Conservation (phyloP, 306 rosid species). For the Medicago arabica region DNA sequence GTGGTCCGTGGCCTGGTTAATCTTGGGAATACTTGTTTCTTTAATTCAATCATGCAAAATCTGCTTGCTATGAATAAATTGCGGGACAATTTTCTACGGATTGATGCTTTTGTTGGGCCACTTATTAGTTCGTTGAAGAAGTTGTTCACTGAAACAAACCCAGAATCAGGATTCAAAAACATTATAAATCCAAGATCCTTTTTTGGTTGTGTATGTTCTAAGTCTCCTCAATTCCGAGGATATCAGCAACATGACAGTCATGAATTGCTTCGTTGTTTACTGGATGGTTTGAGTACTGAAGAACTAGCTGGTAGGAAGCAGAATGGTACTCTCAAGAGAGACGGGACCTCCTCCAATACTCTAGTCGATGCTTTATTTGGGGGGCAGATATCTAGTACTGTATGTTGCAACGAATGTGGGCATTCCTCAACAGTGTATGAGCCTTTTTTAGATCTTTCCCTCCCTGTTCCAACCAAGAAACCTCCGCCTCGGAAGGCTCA, state of each 20-base stretch:
- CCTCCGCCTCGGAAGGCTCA: constrained; percentile 66
- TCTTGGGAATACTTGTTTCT: constrained; percentile 97
- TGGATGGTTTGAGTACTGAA: constrained; percentile 84
- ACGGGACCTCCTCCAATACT: constrained; percentile 57
- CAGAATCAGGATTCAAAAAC: constrained; percentile 64
- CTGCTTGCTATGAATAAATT: constrained; percentile 75
- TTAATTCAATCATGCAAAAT: constrained; percentile 90
- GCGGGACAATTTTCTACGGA: constrained; percentile 60
- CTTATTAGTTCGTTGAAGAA: constrained; percentile 78
- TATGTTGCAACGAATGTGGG: constrained; percentile 80
- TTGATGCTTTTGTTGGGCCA: constrained; percentile 69
- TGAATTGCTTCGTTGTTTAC: constrained; percentile 83
- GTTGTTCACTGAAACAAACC: constrained; percentile 66
- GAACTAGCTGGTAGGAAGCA: constrained; percentile 69
- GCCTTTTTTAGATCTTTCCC: constrained; percentile 89
- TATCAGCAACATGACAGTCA: constrained; percentile 98
- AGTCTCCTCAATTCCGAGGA: constrained; percentile 92
- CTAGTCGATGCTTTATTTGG: constrained; percentile 83
- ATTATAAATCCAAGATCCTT: constrained; percentile 78
- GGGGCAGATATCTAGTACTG: constrained; percentile 88
- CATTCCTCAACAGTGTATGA: constrained; percentile 88
- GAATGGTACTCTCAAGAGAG: constrained; percentile 55
- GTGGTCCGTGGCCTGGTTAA: constrained; percentile 77
- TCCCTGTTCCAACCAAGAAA: constrained; percentile 89
- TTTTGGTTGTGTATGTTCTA: constrained; percentile 79